Base-by-base conservation (phyloP, 2,329 filamentous ascomycete species). In the Chalara sp. region DNA sequence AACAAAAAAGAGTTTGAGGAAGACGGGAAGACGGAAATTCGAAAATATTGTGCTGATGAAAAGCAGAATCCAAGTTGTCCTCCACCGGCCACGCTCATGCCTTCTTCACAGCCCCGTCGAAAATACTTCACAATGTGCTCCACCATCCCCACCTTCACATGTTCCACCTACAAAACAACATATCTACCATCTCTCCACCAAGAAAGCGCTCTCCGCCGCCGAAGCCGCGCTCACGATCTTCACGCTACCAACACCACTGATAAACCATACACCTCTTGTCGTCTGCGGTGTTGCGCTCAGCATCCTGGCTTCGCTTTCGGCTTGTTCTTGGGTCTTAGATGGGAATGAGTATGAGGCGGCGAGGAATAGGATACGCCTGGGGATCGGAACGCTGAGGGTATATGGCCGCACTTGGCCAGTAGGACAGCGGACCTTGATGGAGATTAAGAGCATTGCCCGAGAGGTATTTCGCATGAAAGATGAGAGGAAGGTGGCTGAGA, bases 131-230 rank as follows among this genome's bases (percentile, higher is more conserved):
- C 44, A 49, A 45, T 49, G 48, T 68, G 68, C 48, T 21, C 48
- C 48, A 2, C 28, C 48, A 51, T 30, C 28, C 12, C 43, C 30
- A 13, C 8, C 43, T 30, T 29, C 21, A 29, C 12, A 45, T n/a
- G 30, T 66, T 45, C 51, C 62, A 53, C 67, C 57, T 50, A 65
- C 58, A 47, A 73, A 59, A 74, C 71, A 13, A 68, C 68, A 4
- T 74, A 72, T 53, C 72, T 72, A 63, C 47, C 75, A 53, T 54
- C 76, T 59, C 30, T 77, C 81, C 61, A 79, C 78, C 1, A 75
- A 76, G 49, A 83, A 83, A 61, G 78, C 80, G 2, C 71, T 83
- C 39, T 73, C 76, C 13, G 40, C 78, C 77, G 0, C 80, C 80
- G 3, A 79, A 81, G 54, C 76, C 78, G 32, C 72, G 84, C 32